These are phyloP conservation scores for Akanthomyces muscarius DNA, from an alignment of 2,329 filamentous ascomycete species.

Conservation along the genomic window DNA sequence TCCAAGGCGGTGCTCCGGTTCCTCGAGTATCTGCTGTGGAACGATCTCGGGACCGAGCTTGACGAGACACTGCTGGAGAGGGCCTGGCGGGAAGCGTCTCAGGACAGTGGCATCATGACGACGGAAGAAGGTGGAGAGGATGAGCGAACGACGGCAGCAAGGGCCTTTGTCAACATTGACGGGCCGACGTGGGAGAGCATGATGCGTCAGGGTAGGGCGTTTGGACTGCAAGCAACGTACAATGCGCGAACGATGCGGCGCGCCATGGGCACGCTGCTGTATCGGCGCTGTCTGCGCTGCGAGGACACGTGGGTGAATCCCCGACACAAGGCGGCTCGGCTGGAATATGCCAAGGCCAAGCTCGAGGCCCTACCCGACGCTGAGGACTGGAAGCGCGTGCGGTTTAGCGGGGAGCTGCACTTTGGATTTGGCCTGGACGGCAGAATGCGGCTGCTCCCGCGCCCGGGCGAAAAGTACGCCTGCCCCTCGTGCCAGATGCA, in stretches of 20 bases:
- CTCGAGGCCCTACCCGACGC: slow-evolving; percentile 30
- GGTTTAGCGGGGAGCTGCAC: slow-evolving; percentile 36
- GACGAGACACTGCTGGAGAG: neutral
- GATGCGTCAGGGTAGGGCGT: slow-evolving; percentile 26
- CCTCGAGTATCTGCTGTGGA: slow-evolving; percentile 38
- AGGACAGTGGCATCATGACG: neutral
- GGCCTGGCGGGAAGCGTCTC: neutral
- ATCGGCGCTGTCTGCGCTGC: slow-evolving; percentile 33
- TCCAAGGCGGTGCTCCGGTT: slow-evolving; percentile 32
- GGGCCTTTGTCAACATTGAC: neutral
- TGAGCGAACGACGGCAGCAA: neutral
- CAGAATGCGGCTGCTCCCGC: slow-evolving; percentile 32
- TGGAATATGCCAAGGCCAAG: slow-evolving; percentile 33
- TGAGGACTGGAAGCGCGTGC: slow-evolving; percentile 31
- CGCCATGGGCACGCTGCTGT: slow-evolving; percentile 35
- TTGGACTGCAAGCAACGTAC: slow-evolving; percentile 30
- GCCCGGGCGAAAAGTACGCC: slow-evolving; percentile 30
- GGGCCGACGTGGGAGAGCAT: slow-evolving; percentile 9
- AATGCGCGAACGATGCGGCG: slow-evolving; percentile 35
- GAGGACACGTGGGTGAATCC: slow-evolving; percentile 29
- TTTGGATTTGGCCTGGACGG: slow-evolving; percentile 38
- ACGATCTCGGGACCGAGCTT: slow-evolving; percentile 26
- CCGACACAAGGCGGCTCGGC: slow-evolving; percentile 30
- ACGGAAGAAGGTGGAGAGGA: neutral
- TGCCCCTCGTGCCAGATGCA: slow-evolving; percentile 27